Base-by-base conservation (phyloP, 2,329 filamentous ascomycete species). In the Fusarium camptoceras region DNA sequence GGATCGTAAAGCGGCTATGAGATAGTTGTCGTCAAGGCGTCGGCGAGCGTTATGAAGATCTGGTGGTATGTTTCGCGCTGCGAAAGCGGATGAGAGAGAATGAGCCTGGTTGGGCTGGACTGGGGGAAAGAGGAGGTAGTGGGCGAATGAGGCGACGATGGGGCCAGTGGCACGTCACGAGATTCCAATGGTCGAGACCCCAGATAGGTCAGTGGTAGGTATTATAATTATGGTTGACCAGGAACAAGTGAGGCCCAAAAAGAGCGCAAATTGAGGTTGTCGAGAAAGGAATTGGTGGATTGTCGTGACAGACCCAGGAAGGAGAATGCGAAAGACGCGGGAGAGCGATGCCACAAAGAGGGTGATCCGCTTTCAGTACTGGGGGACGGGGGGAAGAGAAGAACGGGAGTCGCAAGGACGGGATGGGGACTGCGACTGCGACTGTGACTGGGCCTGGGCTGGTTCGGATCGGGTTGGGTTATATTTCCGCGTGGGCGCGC, bases 11-110 rank as follows among this genome's bases (percentile, higher is more conserved):
- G 58, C 57, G 67, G 63, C 55, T 62, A 70, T 47, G 41, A 44
- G 58, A 68, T 55, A 34, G 27, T 50, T 66, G 68, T 66, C 74
- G 71, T 73, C 62, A 70, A 71, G 67, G 73, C 76, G 75, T 77
- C 69, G 75, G 75, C 68, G 73, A 71, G 57, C 56, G 61, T 48
- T 27, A 63, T 42, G 55, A 50, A 61, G 46, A 54, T 44, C 58
- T 64, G 58, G 64, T 75, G 73, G 70, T 75, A 50, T 73, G 73
- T 75, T 73, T 75, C 66, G 73, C 73, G 70, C 73, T 75, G 75
- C 59, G 68, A 57, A 69, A 61, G 68, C 55, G 66, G 69, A 76
- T 68, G 64, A 66, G 68, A 59, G 61, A 60, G 61, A 59, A 64
- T 31, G 59, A 67, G 66, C 53, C 62, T 59, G 61, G 67, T 39